Conservation (phyloP, 129 eudicot genomes). For the Kitagawia praeruptora region DNA sequence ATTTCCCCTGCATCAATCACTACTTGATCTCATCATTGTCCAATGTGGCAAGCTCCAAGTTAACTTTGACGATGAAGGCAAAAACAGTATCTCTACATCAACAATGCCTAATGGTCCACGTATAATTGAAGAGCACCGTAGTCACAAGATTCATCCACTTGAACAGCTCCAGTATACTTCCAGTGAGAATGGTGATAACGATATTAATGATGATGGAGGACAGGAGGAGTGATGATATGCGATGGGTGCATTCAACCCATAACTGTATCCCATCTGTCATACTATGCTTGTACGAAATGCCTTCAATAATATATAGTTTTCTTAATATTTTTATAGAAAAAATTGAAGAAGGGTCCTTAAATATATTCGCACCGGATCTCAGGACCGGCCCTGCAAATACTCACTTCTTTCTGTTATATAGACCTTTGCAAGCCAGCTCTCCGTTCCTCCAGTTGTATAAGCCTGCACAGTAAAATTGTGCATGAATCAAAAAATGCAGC, state of each 20-base stretch:
- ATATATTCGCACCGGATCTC: too few species aligned
- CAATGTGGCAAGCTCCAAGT: background rate
- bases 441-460: too few species aligned
- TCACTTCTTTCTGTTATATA: too few species aligned
- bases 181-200: background rate
- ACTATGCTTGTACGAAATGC: background rate
- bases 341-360: too few species aligned
- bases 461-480: too few species aligned
- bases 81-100: background rate
- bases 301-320: too few species aligned
- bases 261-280: background rate
- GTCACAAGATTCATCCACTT: background rate
- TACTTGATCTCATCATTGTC: background rate
- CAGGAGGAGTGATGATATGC: background rate
- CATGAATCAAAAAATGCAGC: too few species aligned
- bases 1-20: background rate
- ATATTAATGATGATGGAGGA: background rate
- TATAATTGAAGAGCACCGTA: background rate
- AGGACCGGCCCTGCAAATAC: too few species aligned
- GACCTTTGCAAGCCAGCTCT: too few species aligned
- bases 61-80: background rate
- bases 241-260: background rate
- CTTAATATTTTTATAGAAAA: too few species aligned
- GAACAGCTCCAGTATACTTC: background rate
- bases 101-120: background rate